phyloP scores from a whole-genome alignment of 495 filamentous ascomycete species.

The Annulohypoxylon bovei region DNA sequence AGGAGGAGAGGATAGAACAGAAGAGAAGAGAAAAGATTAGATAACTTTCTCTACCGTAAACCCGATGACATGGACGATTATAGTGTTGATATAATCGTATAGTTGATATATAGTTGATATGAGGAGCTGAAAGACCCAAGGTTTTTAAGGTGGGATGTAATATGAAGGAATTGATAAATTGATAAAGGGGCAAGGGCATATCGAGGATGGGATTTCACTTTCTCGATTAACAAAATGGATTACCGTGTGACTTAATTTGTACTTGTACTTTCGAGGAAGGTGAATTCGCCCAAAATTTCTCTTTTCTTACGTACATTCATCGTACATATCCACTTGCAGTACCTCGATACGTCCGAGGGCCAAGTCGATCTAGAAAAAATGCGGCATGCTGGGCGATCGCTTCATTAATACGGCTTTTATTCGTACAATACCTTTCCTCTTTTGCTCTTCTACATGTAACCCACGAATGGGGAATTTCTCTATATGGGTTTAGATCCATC shows the following conservation, averaged over 20 bases:
- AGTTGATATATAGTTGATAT: no score
- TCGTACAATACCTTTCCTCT: neutral
- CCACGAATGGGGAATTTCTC: neutral
- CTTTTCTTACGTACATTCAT: slow-evolving; percentile 21
- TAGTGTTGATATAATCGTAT: neutral
- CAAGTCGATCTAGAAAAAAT: slow-evolving; percentile 28
- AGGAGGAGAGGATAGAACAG: neutral
- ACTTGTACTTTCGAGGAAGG: slow-evolving; percentile 33
- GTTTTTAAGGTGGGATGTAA: slow-evolving; percentile 1
- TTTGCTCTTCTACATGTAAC: neutral
- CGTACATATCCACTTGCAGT: slow-evolving; percentile 22
- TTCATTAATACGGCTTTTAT: slow-evolving; percentile 18
- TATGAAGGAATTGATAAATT: slow-evolving; percentile 9
- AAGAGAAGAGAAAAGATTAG: neutral
- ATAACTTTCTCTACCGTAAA: no score
- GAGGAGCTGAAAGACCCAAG: neutral
- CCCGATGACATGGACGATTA: neutral
- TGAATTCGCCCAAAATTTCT: neutral
- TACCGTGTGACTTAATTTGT: slow-evolving; percentile 41
- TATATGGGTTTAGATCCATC: neutral
- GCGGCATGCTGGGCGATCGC: slow-evolving; percentile 22
- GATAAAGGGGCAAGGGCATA: slow-evolving; percentile 40
- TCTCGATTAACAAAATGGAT: slow-evolving; percentile 45
- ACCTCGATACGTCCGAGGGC: slow-evolving; percentile 24
- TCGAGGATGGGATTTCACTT: slow-evolving; percentile 48